These are phyloP conservation scores for Podaxis pistillaris DNA, from an alignment of 768 basidiomycete genomes.

Conservation along the genomic window DNA sequence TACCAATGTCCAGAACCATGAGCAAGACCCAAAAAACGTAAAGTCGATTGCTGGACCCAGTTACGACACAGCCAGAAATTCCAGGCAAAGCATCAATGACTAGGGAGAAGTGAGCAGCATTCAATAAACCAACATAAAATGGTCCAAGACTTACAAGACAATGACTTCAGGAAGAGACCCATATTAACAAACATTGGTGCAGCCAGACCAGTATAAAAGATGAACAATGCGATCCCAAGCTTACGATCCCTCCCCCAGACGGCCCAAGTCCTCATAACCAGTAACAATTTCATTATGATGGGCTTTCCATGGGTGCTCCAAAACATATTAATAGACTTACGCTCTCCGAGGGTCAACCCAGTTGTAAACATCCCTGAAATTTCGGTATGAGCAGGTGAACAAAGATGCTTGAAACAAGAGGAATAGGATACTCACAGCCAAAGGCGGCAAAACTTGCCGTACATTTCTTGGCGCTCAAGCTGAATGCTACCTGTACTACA, in stretches of 20 bases:
- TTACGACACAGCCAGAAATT: conserved; percentile 4
- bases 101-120: not conserved
- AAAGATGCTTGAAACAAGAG: no score
- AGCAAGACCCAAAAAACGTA: conserved; percentile 10
- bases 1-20: conserved; percentile 10
- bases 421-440: not conserved
- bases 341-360: not conserved
- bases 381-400: not conserved
- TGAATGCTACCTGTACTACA: not conserved
- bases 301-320: not conserved
- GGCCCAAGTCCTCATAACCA: conserved; percentile 7
- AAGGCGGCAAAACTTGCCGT: not conserved
- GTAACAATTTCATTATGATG: not conserved
- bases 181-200: conserved; percentile 2
- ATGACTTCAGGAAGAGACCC: not conserved
- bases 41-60: not conserved
- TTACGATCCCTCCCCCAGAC: conserved; percentile 7
- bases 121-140: no score
- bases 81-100: not conserved
- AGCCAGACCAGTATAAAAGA: conserved; percentile 3
- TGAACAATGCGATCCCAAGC: not conserved
- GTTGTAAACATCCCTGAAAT: not conserved
- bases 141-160: not conserved
- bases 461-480: not conserved
- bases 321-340: not conserved